Conservation (phyloP, 768 basidiomycete genomes). For the Leucosporidium yakuticum region DNA sequence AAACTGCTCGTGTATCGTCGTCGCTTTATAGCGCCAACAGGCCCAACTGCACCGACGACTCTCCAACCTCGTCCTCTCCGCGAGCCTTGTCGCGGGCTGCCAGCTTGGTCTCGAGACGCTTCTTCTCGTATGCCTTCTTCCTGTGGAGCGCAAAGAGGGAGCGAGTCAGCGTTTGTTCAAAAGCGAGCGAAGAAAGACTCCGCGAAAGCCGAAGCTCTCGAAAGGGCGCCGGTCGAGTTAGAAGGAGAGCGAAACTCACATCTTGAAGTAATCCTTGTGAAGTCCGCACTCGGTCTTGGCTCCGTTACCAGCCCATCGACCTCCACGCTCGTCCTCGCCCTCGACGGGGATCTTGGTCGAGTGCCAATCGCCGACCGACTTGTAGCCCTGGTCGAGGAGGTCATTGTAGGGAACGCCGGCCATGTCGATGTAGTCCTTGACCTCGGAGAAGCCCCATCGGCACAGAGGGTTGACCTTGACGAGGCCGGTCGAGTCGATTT, state of each 20-base stretch:
- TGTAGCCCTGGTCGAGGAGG: slow-evolving; percentile 83
- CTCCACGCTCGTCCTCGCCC: slow-evolving; percentile 65
- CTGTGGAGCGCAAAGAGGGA: slow-evolving; percentile 7
- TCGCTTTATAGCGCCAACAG: not conserved
- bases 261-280: slow-evolving; percentile 78
- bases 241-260: not conserved
- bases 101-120: slow-evolving; percentile 42
- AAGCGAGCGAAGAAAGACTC: not conserved
- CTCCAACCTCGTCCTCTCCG: slow-evolving; percentile 32
- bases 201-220: no score
- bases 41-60: slow-evolving; percentile 20
- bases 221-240: no score
- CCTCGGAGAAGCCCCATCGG: slow-evolving; percentile 74
- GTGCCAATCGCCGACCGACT: slow-evolving; percentile 96
- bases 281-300: slow-evolving; percentile 93
- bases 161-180: not conserved
- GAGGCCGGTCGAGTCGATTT: slow-evolving; percentile 81
- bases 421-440: slow-evolving; percentile 74
- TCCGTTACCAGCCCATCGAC: slow-evolving; percentile 76
- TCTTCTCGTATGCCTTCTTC: slow-evolving; percentile 48
- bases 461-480: slow-evolving; percentile 92
- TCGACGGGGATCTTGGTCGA: slow-evolving; percentile 57
- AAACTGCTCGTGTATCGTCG: not conserved
- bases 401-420: slow-evolving; percentile 82
- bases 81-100: slow-evolving; percentile 23